Evolutionary conservation across 2,329 filamentous ascomycete genomes (phyloP).

Genomic region (Parastagonospora avenae): DNA sequence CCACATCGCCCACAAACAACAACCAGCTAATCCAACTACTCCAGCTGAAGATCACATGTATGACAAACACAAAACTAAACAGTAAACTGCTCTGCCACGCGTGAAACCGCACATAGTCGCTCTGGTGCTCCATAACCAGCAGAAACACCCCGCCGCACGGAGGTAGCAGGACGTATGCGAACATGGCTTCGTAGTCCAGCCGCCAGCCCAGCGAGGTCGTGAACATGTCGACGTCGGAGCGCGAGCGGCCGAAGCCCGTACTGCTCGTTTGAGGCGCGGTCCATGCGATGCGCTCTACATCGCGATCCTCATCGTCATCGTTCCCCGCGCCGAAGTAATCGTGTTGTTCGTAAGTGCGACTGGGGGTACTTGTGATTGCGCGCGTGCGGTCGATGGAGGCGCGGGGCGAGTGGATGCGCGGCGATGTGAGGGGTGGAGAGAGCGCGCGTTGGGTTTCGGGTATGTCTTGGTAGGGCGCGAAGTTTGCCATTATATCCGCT

Average conservation of each 20-base stretch:
- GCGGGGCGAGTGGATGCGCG: conserved; percentile 56
- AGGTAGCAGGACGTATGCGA: conserved; percentile 85
- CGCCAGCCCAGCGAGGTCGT: conserved; percentile 87
- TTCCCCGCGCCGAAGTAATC: conserved; percentile 42
- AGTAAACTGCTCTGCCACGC: conserved; percentile 91
- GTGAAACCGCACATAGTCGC: conserved; percentile 96
- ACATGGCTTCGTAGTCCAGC: conserved; percentile 85
- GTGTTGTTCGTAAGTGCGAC: conserved; percentile 44
- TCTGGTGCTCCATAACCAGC: conserved; percentile 87
- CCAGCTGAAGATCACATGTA: conserved; percentile 89
- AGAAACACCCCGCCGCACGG: conserved; percentile 85
- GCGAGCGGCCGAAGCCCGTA: conserved; percentile 38
- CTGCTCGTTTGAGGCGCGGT: conserved; percentile 15
- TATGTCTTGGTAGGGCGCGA: conserved; percentile 94
- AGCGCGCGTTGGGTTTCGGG: conserved; percentile 83
- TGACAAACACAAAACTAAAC: conserved; percentile 70
- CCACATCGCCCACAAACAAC: conserved; percentile 76
- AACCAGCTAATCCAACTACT: conserved; percentile 83
- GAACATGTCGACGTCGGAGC: conserved; percentile 76
- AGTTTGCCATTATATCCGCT: conserved; percentile 59
- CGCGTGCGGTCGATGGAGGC: conserved; percentile 43
- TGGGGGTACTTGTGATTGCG: conserved; percentile 41
- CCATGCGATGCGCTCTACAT: conserved; percentile 39
- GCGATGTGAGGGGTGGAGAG: conserved; percentile 67
- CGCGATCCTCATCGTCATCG: conserved; percentile 5